phyloP scores from a whole-genome alignment of 495 filamentous ascomycete species.

The Venustampulla echinocandica region DNA sequence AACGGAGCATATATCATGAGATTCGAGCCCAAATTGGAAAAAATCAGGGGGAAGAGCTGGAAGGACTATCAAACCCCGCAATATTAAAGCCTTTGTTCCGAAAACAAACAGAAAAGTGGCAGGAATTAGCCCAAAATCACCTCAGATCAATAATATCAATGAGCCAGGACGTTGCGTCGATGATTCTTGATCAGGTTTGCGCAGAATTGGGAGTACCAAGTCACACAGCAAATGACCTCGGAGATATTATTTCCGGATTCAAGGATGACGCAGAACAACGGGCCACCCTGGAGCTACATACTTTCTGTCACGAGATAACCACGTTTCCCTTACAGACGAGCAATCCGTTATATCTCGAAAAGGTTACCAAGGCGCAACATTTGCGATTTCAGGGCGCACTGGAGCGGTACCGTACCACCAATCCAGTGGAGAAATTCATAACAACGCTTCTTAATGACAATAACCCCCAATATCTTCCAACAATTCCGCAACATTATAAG shows the following conservation, averaged over 20 bases:
- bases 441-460: background rate
- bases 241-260: background rate
- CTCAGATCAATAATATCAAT: conserved; percentile 4
- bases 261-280: background rate
- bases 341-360: conserved; percentile 10
- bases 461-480: background rate
- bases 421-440: background rate
- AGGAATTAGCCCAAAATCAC: conserved; percentile 6
- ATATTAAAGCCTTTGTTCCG: conserved; percentile 19
- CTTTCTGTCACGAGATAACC: conserved; percentile 4
- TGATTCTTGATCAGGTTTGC: background rate
- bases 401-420: conserved; percentile 8
- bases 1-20: conserved; percentile 14
- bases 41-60: conserved; percentile 12
- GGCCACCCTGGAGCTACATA: background rate
- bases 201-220: background rate
- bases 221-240: background rate
- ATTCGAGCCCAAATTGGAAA: conserved; percentile 16
- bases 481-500: background rate
- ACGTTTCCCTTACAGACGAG: conserved; percentile 15
- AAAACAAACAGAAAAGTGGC: conserved; percentile 18
- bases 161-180: background rate
- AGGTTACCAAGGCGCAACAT: conserved; percentile 10
- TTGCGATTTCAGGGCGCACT: conserved; percentile 13
- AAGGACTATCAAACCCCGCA: conserved; percentile 17